phyloP scores from a whole-genome alignment of 805 yeast species.

The Kluyveromyces aestuarii region DNA sequence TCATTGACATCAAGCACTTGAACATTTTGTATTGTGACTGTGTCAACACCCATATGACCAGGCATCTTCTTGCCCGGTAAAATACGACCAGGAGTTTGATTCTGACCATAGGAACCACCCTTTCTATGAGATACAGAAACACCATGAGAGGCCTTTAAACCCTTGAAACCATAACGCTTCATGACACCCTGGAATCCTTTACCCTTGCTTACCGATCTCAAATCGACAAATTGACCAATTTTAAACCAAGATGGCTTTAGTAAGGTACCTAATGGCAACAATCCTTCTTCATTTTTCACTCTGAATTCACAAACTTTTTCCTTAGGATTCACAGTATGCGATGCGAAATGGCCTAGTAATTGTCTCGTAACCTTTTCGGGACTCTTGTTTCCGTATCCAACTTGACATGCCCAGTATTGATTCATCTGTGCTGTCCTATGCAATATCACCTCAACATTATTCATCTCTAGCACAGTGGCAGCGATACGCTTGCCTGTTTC shows the following conservation, averaged over 20 bases:
- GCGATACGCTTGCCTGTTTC: conserved; percentile 60
- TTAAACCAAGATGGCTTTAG: conserved; percentile 77
- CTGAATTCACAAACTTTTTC: conserved; percentile 66
- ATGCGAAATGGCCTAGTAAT: conserved; percentile 65
- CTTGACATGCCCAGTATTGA: conserved; percentile 79
- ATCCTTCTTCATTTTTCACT: conserved; percentile 54
- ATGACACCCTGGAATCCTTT: conserved; percentile 98
- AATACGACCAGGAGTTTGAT: conserved; percentile 92
- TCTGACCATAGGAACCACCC: conserved; percentile 95
- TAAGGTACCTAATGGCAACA: conserved; percentile 69
- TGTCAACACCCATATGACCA: conserved; percentile 84
- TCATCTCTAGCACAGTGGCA: conserved; percentile 81
- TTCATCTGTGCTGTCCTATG: conserved; percentile 61
- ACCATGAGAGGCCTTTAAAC: conserved; percentile 93
- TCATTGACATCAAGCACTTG: conserved; percentile 73
- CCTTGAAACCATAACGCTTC: conserved; percentile 87
- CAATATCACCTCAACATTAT: conserved; percentile 77
- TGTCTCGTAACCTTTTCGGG: conserved; percentile 54
- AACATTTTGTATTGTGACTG: conserved; percentile 65
- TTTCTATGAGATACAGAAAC: conserved; percentile 87
- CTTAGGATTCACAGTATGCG: conserved; percentile 82
- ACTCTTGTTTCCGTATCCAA: conserved; percentile 72
- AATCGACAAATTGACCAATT: conserved; percentile 76
- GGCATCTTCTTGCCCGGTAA: conserved; percentile 98
- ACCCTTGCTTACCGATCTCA: conserved; percentile 75